Conservation (phyloP, 495 filamentous ascomycete genomes). For the Hypoxylon fragiforme region DNA sequence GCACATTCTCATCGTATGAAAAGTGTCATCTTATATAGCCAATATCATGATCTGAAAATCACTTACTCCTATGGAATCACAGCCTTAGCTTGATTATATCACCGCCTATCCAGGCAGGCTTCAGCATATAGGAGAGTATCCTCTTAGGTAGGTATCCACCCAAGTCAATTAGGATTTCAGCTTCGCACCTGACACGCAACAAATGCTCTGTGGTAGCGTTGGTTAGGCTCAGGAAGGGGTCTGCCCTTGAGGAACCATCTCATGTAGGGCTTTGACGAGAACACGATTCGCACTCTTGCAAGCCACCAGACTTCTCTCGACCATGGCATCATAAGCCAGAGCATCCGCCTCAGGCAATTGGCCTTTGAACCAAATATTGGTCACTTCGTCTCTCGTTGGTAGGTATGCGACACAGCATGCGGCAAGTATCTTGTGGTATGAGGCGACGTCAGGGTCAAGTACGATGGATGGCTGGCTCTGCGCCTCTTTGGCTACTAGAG, state of each 20-base stretch:
- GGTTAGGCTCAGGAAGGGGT: slow-evolving; percentile 21
- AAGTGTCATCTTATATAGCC: not conserved
- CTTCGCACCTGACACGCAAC: too few species aligned
- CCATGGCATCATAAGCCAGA: slow-evolving; percentile 44
- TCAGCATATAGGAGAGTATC: not conserved
- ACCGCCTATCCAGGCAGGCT: not conserved
- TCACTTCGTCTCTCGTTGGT: slow-evolving; percentile 85
- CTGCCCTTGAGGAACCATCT: slow-evolving; percentile 37
- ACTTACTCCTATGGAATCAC: not conserved
- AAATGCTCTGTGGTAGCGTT: not conserved
- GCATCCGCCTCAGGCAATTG: slow-evolving; percentile 47
- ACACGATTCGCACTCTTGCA: slow-evolving; percentile 49
- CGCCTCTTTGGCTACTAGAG: slow-evolving; percentile 59
- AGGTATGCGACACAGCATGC: slow-evolving; percentile 92
- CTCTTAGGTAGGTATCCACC: not conserved
- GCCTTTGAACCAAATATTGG: slow-evolving; percentile 92
- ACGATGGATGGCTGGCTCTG: slow-evolving; percentile 57
- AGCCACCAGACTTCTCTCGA: slow-evolving; percentile 49
- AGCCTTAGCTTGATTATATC: not conserved
- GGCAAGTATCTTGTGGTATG: slow-evolving; percentile 74
- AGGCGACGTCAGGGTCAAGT: slow-evolving; percentile 81
- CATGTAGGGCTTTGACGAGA: slow-evolving; percentile 42
- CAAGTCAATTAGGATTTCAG: too few species aligned
- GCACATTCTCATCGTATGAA: not conserved
- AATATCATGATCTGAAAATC: too few species aligned